Evolutionary conservation across 495 filamentous ascomycete species (phyloP).

Genomic region (Sabuloglossum arenarium): DNA sequence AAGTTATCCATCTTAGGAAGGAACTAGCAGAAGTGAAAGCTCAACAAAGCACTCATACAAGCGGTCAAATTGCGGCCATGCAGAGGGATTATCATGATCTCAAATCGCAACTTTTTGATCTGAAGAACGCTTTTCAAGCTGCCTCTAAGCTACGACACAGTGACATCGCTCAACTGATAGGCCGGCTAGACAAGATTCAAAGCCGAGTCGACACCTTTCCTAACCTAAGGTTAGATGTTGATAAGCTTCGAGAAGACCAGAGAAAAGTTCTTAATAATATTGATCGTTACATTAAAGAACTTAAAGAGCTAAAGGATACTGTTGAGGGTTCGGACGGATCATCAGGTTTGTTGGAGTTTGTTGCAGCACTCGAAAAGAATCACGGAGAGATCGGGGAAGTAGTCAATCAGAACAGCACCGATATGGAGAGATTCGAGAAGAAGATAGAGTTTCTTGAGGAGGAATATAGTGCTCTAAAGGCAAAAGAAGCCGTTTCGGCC

Average conservation of each 20-base stretch:
- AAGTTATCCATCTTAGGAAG: background rate
- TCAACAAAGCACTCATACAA: background rate
- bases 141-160: background rate
- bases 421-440: background rate
- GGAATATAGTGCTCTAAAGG: background rate
- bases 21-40: background rate
- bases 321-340: background rate
- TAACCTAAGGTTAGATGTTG: background rate
- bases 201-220: background rate
- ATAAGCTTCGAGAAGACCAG: background rate
- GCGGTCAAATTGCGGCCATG: background rate
- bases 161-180: background rate
- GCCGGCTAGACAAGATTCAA: background rate
- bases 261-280: background rate
- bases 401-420: background rate
- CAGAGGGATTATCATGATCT: background rate
- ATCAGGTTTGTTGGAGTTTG: background rate
- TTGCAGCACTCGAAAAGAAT: background rate
- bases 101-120: background rate
- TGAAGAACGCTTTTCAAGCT: background rate
- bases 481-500: background rate
- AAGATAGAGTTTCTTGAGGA: background rate
- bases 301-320: background rate
- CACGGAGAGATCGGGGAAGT: background rate
- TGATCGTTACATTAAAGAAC: background rate